Evolutionary conservation across 768 basidiomycete species (phyloP), one percentile per base, ranked within the genome.

Genomic region (Obba rivulosa): DNA sequence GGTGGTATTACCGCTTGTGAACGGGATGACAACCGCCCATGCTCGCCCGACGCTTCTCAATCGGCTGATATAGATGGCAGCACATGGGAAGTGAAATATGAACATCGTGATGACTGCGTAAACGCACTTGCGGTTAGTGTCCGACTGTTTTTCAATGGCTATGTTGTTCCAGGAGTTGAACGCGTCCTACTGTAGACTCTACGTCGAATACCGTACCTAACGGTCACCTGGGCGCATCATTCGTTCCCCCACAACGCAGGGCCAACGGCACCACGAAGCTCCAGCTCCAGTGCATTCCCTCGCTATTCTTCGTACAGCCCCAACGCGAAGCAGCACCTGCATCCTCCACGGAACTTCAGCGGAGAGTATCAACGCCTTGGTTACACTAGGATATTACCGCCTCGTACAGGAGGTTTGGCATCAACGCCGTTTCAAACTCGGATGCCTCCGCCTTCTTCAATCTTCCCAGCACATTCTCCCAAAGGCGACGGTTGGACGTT

Each of bases 41-140:
- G 34, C 55, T 81, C 83, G 3, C 87, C 90, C 55, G 66, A 81
- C 56, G 72, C 68, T 3, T 74, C 75, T 22, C 80, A 82, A 36
- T 72, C 72, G 28, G 37, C 72, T 4, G 57, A 58, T 10, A 89
- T 87, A 86, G 77, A 81, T 45, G 52, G 57, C 1, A 65, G 72
- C 4, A 81, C 83, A 50, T 90, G 85, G 80, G 85, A 85, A 57
- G 73, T 89, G 35, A 92, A 90, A 60, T 92, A 85, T 85, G 70
- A 75, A 22, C 79, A 86, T 62, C 75, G 88, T 37, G 83, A 87
- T 51, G 82, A 91, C 55, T 85, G 83, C 50, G 75, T 88, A 36
- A 78, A 69, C 51, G 88, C 88, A 20, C 69, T 87, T 41, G 78
- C 79, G 76, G 88, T 87, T 61, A 47, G 69, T 63, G 13, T 35